phyloP scores from a whole-genome alignment of 192 early-diverging fungal species.

The Dissophora ornata region DNA sequence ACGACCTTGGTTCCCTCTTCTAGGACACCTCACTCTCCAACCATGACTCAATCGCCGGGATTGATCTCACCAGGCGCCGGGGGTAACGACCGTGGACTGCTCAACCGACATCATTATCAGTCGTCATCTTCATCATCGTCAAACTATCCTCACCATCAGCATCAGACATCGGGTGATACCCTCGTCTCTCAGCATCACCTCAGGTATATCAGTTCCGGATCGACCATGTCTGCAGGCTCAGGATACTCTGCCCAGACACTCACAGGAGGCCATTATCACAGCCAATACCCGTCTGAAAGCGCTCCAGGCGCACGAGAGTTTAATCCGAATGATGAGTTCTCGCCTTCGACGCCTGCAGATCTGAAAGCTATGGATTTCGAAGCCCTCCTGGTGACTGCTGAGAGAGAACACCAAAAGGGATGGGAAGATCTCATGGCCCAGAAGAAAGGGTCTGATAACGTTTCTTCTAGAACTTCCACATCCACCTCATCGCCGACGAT shows the following conservation, averaged over 20 bases:
- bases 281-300: not conserved
- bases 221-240: constrained; percentile 24
- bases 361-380: constrained; percentile 51
- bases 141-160: constrained; percentile 10
- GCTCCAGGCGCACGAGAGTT: constrained; percentile 24
- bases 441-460: not conserved
- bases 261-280: not conserved
- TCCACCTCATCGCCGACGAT: no score
- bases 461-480: no score
- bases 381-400: constrained; percentile 32
- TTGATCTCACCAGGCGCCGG: constrained; percentile 12
- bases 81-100: not conserved
- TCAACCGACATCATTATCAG: constrained; percentile 13
- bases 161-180: constrained; percentile 30
- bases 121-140: constrained; percentile 12
- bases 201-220: no score
- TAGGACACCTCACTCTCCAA: constrained; percentile 11
- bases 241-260: constrained; percentile 22
- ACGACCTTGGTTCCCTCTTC: constrained; percentile 15
- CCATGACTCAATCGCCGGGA: constrained; percentile 18
- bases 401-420: constrained; percentile 37
- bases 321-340: constrained; percentile 38
- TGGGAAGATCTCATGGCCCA: constrained; percentile 36
- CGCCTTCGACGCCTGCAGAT: constrained; percentile 43
- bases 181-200: constrained; percentile 25